These are phyloP conservation scores for Oxyria digyna DNA, from an alignment of 148 eudicot species.

Conservation along the genomic window DNA sequence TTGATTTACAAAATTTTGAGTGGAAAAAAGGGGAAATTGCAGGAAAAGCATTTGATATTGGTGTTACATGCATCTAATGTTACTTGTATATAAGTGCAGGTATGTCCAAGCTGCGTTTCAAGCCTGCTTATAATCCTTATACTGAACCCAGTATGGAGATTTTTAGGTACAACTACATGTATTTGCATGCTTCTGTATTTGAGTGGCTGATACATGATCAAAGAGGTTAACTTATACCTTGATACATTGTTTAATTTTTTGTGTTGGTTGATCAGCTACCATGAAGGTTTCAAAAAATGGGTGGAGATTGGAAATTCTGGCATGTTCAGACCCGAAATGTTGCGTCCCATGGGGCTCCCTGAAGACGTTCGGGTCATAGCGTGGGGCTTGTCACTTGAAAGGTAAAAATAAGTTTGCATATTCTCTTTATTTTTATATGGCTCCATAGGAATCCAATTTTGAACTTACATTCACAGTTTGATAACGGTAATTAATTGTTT, in stretches of 20 bases:
- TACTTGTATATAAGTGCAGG: slow-evolving; percentile 20
- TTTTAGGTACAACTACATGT: slow-evolving; percentile 39
- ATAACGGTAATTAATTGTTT: no score
- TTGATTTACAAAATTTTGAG: no score
- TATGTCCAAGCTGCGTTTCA: slow-evolving; percentile 75
- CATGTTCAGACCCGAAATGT: slow-evolving; percentile 93
- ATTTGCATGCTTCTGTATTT: no score
- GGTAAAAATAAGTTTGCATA: slow-evolving; percentile 23
- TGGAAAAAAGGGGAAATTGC: no score
- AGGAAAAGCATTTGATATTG: no score
- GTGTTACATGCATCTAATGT: no score
- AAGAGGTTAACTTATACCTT: not conserved
- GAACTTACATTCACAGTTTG: no score
- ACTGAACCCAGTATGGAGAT: slow-evolving; percentile 99
- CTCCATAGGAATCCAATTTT: no score
- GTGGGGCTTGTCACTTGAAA: slow-evolving; percentile 95
- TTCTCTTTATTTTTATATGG: no score
- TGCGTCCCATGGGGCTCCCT: slow-evolving; percentile 94
- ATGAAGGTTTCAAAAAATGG: slow-evolving; percentile 83
- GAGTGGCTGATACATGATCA: no score
- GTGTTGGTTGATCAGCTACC: slow-evolving; percentile 37
- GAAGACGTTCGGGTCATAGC: slow-evolving; percentile 95
- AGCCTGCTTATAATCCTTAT: slow-evolving; percentile 93
- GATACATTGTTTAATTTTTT: not conserved
- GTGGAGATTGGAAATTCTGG: slow-evolving; percentile 93